phyloP scores from a whole-genome alignment of 371 early-diverging fungal genomes.

The Mortierella polycephala region DNA sequence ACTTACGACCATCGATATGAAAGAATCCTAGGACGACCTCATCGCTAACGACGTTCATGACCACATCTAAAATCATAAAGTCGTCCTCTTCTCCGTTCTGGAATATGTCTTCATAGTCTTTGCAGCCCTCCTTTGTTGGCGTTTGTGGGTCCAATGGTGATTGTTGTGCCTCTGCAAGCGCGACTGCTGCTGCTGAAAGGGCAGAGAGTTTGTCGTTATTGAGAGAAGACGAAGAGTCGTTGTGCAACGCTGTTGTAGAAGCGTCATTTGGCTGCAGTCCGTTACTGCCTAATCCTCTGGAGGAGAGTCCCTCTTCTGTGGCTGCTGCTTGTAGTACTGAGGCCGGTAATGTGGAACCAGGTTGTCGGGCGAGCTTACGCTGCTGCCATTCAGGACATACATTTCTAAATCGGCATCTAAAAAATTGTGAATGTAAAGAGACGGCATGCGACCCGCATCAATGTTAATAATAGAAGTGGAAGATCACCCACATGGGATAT shows the following conservation, averaged over 20 bases:
- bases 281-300: slow-evolving; percentile 34
- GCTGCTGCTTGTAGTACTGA: slow-evolving; percentile 31
- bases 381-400: slow-evolving; percentile 54
- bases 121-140: slow-evolving; percentile 5
- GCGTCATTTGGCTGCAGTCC: slow-evolving; percentile 9
- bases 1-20: slow-evolving; percentile 59
- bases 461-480: too few relatives aligned
- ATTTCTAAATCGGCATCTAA: slow-evolving; percentile 49
- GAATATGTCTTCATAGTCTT: slow-evolving; percentile 36
- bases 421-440: not conserved
- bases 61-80: slow-evolving; percentile 65
- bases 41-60: slow-evolving; percentile 66
- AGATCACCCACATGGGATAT: not conserved
- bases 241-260: not conserved
- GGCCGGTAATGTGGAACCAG: slow-evolving; percentile 12
- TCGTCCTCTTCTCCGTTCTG: slow-evolving; percentile 54
- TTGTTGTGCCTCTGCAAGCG: slow-evolving; percentile 1
- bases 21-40: slow-evolving; percentile 65
- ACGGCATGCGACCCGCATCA: too few relatives aligned
- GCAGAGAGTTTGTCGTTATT: slow-evolving; percentile 9
- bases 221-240: not conserved
- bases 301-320: slow-evolving; percentile 30
- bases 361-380: slow-evolving; percentile 24
- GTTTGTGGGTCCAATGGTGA: not conserved
- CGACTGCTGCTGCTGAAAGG: slow-evolving; percentile 7